phyloP scores from a whole-genome alignment of 1,139 yeast genomes.

The Kodamaea sp. region DNA sequence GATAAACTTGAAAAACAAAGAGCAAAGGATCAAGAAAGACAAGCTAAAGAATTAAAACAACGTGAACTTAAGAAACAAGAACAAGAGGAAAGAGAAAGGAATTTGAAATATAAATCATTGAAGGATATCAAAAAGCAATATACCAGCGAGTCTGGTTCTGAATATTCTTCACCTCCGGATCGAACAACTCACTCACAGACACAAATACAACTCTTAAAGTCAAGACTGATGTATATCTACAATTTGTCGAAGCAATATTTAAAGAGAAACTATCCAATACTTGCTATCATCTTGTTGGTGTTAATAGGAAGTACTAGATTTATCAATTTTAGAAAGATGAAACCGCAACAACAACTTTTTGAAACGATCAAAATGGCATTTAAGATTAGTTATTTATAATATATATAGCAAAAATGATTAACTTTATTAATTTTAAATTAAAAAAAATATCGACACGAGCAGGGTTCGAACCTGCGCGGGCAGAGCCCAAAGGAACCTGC shows the following conservation, averaged over 20 bases:
- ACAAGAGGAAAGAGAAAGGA: conserved; percentile 25
- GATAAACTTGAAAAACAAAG: conserved; percentile 17
- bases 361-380: conserved; percentile 47
- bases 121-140: conserved; percentile 14
- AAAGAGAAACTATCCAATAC: conserved; percentile 28
- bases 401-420: not conserved
- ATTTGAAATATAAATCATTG: conserved; percentile 32
- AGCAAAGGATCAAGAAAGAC: conserved; percentile 11
- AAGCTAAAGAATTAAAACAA: conserved; percentile 18
- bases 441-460: conserved; percentile 41
- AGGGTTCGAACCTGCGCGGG: conserved; percentile 34
- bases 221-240: conserved; percentile 12
- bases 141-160: conserved; percentile 5
- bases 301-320: conserved; percentile 22
- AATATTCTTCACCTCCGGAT: conserved; percentile 1
- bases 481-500: conserved; percentile 37
- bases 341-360: conserved; percentile 28
- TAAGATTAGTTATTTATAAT: conserved; percentile 37
- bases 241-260: conserved; percentile 22
- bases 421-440: not conserved
- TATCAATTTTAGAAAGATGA: conserved; percentile 23
- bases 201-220: conserved; percentile 2
- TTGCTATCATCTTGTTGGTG: conserved; percentile 22
- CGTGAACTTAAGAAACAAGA: conserved; percentile 21
- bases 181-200: conserved; percentile 1